Base-by-base conservation (phyloP, 352 stramenopile species). In the Thalassiosira hispida region DNA sequence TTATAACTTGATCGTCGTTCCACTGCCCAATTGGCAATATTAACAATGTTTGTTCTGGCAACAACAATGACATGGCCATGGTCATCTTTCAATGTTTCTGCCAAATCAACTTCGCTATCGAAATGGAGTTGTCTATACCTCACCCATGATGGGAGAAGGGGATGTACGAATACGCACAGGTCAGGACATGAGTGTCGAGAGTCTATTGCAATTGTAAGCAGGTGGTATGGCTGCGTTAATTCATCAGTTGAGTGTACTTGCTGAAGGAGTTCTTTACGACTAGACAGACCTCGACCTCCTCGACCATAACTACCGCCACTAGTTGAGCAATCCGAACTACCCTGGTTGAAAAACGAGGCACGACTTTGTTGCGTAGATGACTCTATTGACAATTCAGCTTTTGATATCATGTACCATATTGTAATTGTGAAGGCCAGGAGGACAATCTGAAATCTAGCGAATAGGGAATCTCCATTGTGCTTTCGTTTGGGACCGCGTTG, bases 1-100 rank as follows among this genome's bases (percentile, higher is more conserved):
- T 3, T 9, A 68, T 53, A 35, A 18, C 57, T 44, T 27, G 23
- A n/a, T 33, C 29, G 18, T 40, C 44, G 56, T 59, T 33, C 25
- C n/a, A 60, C 44, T 18, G 62, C 62, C 35, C 35, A 71, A 27
- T 60, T 38, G n/a, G 25, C 38, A 22, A 69, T 40, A 18, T 69
- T 55, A 2, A 69, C 23, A 40, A 69, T 69, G 22, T 69, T 69
- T 9, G 60, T 56, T 52, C 60, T 16, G 2, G 42, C 60, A 2
- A 69, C 60, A 18, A 69, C 25, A 20, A 69, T 40, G 1, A 69
- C 18, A 40, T 69, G 60, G 16, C 25, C 29, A 31, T 65, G 14
- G 4, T 44, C 29, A 31, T 65, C 56, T n/a, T 49, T 55, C 46
- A 55, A 25, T 25, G 7, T 65, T 23, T 65, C 25, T 38, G 38